Base-by-base conservation (phyloP, 1,284 basidiomycete genomes). In the Lentinus polychrous region DNA sequence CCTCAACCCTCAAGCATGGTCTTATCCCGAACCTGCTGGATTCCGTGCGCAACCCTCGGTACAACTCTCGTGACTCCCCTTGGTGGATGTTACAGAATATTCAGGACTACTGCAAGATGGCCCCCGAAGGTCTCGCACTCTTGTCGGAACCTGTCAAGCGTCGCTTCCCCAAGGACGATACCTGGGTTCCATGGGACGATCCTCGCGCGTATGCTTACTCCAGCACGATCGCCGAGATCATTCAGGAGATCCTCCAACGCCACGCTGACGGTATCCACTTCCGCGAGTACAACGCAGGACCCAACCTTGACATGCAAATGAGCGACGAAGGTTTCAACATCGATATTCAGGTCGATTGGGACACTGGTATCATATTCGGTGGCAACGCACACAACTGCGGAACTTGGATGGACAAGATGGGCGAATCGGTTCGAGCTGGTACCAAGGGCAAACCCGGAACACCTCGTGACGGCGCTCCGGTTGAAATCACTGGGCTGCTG, bases 41-140 rank as follows among this genome's bases (percentile, higher is more conserved):
- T 66, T 94, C 91, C 2, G 74, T 86, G 15, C 79, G 85, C 40
- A 91, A 72, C 51, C 92, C 92, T 10, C 75, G 91, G 79, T 94
- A 94, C 64, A 94, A 94, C 61, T 94, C 90, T 8, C 83, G 92
- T 40, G 91, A 94, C 61, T 89, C 88, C 5, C 91, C 92, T 23
- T 96, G 94, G 95, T 99, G 94, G 91, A 96, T 98, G 87, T 67
- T 97, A 49, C 95, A 99, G 65, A 96, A 91, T 61, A 95, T 98
- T 49, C 95, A 98, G 63, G 94, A 98, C 67, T 98, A 97, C 65
- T 84, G 82, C 35, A 73, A 72, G 50, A 86, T 80, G 68, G 91
- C 89, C 1, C 92, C 94, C 0, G 85, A 92, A 54, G 95, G 96
- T 2, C 64, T 89, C 32, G 71, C 81, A 0, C 78, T 99, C 49